A percentile compares a stretch with the other conserved stretches of the same genome.
Evolutionary conservation across 2,329 filamentous ascomycete genomes (phyloP).

Genomic region (Helotiales sp.): DNA sequence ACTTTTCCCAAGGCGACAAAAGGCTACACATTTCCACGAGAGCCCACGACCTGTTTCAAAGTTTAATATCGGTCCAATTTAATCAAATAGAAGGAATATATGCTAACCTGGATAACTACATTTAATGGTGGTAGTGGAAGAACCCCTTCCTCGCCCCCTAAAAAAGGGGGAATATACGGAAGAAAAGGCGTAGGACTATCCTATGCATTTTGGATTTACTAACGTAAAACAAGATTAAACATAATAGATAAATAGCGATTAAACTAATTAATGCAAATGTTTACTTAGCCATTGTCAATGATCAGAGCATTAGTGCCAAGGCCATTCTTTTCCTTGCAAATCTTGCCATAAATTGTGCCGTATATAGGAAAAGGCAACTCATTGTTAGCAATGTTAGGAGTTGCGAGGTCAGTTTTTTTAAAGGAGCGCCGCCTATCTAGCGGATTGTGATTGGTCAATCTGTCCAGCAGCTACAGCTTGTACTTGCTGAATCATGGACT

Average conservation of each 20-base stretch:
- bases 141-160: constrained; percentile 68
- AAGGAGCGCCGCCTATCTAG: no score
- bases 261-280: constrained; percentile 79
- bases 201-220: constrained; percentile 46
- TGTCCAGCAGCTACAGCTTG: no score
- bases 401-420: no score
- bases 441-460: no score
- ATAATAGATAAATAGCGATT: constrained; percentile 68
- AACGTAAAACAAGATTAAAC: constrained; percentile 68
- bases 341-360: constrained; percentile 58
- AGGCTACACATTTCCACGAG: constrained; percentile 76
- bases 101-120: constrained; percentile 75
- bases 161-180: constrained; percentile 73
- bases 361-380: constrained; percentile 64
- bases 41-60: no score
- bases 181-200: constrained; percentile 62
- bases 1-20: constrained; percentile 74
- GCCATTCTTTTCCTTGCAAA: constrained; percentile 65
- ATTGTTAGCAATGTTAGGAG: no score
- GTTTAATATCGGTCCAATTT: no score
- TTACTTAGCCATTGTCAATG: constrained; percentile 75
- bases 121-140: constrained; percentile 64
- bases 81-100: no score
- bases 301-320: constrained; percentile 66
- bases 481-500: no score